Base-by-base conservation (phyloP, 768 basidiomycete species). In the Tricholoma furcatifolium region DNA sequence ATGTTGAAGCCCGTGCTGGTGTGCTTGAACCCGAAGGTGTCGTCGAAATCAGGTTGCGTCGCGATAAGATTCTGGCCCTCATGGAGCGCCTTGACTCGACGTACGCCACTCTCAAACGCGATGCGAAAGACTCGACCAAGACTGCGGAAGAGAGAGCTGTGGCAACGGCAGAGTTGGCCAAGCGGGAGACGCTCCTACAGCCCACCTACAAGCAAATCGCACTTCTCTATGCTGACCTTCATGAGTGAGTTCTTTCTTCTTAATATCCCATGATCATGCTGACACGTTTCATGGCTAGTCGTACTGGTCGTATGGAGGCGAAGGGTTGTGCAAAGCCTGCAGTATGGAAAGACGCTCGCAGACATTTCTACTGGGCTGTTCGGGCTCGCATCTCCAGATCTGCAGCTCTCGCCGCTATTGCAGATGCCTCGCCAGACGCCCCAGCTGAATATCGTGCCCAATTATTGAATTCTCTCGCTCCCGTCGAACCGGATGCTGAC, bases 21-120 rank as follows among this genome's bases (percentile, higher is more conserved):
- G 93, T 99, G 27, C 77, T 92, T 41, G 97, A 99, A 68, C 91
- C 97, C 2, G 97, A 98, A 72, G 97, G 97, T 69, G 84, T 98
- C 64, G 81, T 98, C 52, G 97, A 98, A 71, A 96, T 97, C 77
- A 96, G 95, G 80, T 84, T 98, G 84, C 88, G 97, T 57, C 87
- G 92, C 41, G 94, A 96, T 68, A 98, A 96, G 78, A 81, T 98
- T 40, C 70, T 92, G 54, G 72, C 76, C 6, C 74, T 96, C 56
- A 98, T 99, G 97, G 94, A 93, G 61, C 87, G 97, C 51, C 80
- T 98, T 45, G 97, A 99, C 67, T 65, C 83, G 0, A 82, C 81
- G 17, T 98, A 96, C 64, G 87, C 88, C 11, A 69, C 79, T 12
- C 76, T 95, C 59, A 96, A 96, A 73, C 80, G 76, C 34, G 87